Conservation (phyloP, 2,329 filamentous ascomycete genomes). For the Cladosporium sp. region DNA sequence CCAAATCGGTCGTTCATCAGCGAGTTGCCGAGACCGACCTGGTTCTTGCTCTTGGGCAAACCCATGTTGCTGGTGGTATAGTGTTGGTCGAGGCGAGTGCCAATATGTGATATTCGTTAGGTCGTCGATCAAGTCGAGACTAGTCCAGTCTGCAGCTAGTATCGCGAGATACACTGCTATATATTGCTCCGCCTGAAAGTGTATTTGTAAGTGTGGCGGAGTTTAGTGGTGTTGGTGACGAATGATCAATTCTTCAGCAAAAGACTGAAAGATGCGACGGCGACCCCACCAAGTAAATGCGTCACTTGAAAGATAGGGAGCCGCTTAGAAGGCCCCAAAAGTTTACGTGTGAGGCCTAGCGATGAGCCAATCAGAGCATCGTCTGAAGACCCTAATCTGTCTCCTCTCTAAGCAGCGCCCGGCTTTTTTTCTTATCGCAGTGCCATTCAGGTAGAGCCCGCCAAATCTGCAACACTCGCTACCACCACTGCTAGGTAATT, state of each 20-base stretch:
- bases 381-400: not conserved
- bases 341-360: not conserved
- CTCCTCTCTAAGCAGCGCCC: too few relatives aligned
- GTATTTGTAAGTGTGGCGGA: not conserved
- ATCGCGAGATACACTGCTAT: not conserved
- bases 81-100: not conserved
- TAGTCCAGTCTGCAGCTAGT: not conserved
- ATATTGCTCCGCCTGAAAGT: not conserved
- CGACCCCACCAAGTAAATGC: not conserved
- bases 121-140: not conserved
- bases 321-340: not conserved
- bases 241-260: constrained; percentile 8
- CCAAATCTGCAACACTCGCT: not conserved
- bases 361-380: not conserved
- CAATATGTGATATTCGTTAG: not conserved
- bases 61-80: constrained; percentile 50
- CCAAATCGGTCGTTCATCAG: constrained; percentile 99
- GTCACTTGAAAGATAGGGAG: constrained; percentile 6
- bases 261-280: not conserved
- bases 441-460: not conserved
- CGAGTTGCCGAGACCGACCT: constrained; percentile 90
- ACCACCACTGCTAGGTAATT: not conserved
- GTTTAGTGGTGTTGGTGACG: not conserved
- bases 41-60: constrained; percentile 88
- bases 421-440: constrained; percentile 3